These are phyloP conservation scores for Phoma herbarum DNA, from an alignment of 2,329 filamentous ascomycete species.

Conservation along the genomic window DNA sequence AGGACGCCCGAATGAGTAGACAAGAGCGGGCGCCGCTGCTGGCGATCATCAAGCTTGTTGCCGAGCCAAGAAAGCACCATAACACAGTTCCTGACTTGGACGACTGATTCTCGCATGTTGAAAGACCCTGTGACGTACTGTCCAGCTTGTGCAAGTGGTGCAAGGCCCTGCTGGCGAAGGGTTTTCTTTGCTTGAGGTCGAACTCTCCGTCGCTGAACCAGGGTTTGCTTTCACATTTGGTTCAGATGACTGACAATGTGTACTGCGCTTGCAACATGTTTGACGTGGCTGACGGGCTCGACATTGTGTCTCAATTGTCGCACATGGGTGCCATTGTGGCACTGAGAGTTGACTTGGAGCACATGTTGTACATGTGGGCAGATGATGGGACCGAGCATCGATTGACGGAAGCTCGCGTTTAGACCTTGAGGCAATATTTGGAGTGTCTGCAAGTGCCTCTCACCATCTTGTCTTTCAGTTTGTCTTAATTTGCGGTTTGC, in stretches of 20 bases:
- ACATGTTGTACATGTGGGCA: not conserved
- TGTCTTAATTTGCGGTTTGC: not conserved
- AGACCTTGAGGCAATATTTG: too few relatives aligned
- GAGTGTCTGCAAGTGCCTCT: not conserved
- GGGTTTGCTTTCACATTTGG: not conserved
- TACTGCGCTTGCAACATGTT: constrained; percentile 3
- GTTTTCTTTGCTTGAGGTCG: not conserved
- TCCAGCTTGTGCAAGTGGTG: not conserved
- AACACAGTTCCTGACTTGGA: not conserved
- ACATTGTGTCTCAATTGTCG: not conserved
- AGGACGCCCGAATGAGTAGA: not conserved
- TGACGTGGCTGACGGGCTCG: not conserved
- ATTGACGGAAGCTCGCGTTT: not conserved
- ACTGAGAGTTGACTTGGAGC: not conserved
- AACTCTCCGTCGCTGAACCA: not conserved
- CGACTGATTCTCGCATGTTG: not conserved
- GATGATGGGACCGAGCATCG: not conserved
- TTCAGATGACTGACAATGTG: not conserved
- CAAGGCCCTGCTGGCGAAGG: not conserved
- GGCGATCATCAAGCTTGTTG: not conserved
- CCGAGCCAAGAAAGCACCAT: not conserved
- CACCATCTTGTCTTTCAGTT: not conserved
- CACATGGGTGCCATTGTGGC: not conserved
- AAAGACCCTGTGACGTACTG: not conserved
- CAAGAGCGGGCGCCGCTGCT: too few relatives aligned